Evolutionary conservation across 768 basidiomycete species (phyloP).

Genomic region (Kwoniella shandongensis): DNA sequence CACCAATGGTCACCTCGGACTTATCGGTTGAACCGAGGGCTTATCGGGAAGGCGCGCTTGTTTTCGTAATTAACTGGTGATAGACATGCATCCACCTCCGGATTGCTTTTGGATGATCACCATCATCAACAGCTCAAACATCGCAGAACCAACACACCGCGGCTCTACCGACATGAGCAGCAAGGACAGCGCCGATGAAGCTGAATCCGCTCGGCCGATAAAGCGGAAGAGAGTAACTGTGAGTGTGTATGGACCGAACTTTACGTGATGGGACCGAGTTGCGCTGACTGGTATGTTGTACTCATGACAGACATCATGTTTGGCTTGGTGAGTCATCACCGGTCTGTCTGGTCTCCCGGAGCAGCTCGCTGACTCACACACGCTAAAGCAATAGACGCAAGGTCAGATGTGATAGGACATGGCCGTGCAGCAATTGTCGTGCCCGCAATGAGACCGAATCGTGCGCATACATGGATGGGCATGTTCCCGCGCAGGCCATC

Average conservation of each 20-base stretch:
- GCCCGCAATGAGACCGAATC: slow-evolving; percentile 1
- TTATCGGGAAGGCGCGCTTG: not conserved
- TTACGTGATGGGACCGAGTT: too few relatives aligned
- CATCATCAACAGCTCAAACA: not conserved
- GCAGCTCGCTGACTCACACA: not conserved
- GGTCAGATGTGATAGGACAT: slow-evolving; percentile 12
- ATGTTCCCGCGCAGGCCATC: not conserved
- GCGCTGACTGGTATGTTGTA: not conserved
- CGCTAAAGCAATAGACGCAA: slow-evolving; percentile 7
- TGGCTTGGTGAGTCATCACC: slow-evolving; percentile 5
- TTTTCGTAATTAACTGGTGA: too few relatives aligned
- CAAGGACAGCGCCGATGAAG: not conserved
- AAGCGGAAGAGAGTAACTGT: slow-evolving; percentile 10
- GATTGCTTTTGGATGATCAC: too few relatives aligned
- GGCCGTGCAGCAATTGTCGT: slow-evolving; percentile 9
- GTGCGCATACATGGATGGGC: slow-evolving; percentile 10
- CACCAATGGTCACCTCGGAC: too few relatives aligned
- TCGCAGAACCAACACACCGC: not conserved
- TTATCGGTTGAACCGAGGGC: slow-evolving; percentile 7
- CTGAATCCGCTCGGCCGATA: not conserved
- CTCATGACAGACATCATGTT: slow-evolving; percentile 2
- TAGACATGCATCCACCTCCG: too few relatives aligned
- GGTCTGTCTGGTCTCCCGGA: not conserved
- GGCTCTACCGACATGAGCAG: not conserved
- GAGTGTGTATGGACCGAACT: not conserved